Evolutionary conservation across 805 yeast genomes (phyloP).

Genomic region (Nakazawaea ambrosiae): DNA sequence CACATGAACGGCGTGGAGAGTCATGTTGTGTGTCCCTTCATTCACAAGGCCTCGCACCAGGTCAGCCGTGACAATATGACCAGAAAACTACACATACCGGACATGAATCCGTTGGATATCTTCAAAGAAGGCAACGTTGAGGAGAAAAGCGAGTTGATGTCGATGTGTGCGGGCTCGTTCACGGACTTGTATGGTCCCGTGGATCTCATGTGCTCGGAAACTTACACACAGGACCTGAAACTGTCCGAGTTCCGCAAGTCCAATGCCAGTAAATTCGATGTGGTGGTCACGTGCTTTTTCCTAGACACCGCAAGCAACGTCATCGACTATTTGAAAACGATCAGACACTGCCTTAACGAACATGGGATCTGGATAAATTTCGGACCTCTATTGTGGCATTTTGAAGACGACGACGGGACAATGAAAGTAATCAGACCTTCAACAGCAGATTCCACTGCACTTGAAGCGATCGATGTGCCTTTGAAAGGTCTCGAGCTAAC

Average conservation of each 20-base stretch:
- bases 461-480: conserved; percentile 24
- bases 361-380: conserved; percentile 56
- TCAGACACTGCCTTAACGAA: conserved; percentile 35
- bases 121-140: conserved; percentile 21
- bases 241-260: conserved; percentile 35
- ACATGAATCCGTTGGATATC: conserved; percentile 35
- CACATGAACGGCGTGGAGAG: conserved; percentile 31
- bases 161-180: conserved; percentile 71
- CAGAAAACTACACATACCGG: conserved; percentile 48
- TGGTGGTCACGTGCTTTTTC: conserved; percentile 50
- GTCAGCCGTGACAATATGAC: conserved; percentile 37
- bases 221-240: conserved; percentile 27
- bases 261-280: conserved; percentile 33
- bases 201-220: conserved; percentile 25
- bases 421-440: conserved; percentile 14
- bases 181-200: conserved; percentile 57
- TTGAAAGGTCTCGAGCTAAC: conserved; percentile 54
- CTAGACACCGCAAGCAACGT: conserved; percentile 58
- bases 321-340: conserved; percentile 46
- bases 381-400: conserved; percentile 72
- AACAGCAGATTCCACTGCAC: conserved; percentile 20
- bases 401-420: conserved; percentile 40
- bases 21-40: conserved; percentile 43
- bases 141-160: conserved; percentile 39
- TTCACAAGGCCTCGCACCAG: conserved; percentile 45